Percentiles rank a stretch among this genome's conserved stretches.
These are phyloP conservation scores for Tubosaeta brunneosetosa DNA, from an alignment of 768 basidiomycete species.

Conservation along the genomic window DNA sequence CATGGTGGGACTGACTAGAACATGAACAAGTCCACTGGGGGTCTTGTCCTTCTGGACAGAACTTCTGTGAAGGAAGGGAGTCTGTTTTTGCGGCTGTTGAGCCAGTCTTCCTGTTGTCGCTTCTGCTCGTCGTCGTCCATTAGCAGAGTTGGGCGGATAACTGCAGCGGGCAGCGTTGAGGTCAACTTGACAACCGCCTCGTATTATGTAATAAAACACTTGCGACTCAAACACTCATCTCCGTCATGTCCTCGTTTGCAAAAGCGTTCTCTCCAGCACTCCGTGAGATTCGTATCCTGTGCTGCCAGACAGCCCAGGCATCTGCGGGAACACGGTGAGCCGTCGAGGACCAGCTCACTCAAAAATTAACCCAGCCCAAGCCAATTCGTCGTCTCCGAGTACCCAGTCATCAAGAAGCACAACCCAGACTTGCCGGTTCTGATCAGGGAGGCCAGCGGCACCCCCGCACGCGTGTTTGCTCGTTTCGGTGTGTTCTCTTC, in stretches of 20 bases:
- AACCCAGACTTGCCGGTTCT: constrained; percentile 85
- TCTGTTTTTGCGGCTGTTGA: constrained; percentile 63
- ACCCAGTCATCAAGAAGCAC: constrained; percentile 70
- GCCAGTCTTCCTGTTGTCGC: constrained; percentile 67
- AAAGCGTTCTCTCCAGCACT: constrained; percentile 74
- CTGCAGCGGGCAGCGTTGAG: constrained; percentile 13
- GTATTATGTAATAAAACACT: constrained; percentile 27
- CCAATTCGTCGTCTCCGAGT: constrained; percentile 73
- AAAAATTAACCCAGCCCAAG: constrained; percentile 36
- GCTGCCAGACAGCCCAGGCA: constrained; percentile 70
- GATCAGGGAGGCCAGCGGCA: constrained; percentile 75
- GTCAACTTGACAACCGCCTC: constrained; percentile 14
- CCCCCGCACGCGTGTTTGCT: constrained; percentile 79
- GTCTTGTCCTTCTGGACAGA: constrained; percentile 81
- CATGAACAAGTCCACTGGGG: constrained; percentile 98
- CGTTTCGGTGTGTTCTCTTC: constrained; percentile 64
- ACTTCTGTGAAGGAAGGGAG: constrained; percentile 90
- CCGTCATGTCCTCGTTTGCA: constrained; percentile 56
- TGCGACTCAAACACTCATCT: constrained; percentile 16
- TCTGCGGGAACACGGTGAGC: constrained; percentile 77
- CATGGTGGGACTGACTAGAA: constrained; percentile 72
- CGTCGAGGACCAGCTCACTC: constrained; percentile 1
- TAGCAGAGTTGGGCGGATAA: constrained; percentile 18
- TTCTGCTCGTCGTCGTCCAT: constrained; percentile 55
- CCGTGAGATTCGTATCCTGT: constrained; percentile 75